These are phyloP conservation scores for Candida insectalens DNA, from an alignment of 805 yeast species.

Conservation along the genomic window DNA sequence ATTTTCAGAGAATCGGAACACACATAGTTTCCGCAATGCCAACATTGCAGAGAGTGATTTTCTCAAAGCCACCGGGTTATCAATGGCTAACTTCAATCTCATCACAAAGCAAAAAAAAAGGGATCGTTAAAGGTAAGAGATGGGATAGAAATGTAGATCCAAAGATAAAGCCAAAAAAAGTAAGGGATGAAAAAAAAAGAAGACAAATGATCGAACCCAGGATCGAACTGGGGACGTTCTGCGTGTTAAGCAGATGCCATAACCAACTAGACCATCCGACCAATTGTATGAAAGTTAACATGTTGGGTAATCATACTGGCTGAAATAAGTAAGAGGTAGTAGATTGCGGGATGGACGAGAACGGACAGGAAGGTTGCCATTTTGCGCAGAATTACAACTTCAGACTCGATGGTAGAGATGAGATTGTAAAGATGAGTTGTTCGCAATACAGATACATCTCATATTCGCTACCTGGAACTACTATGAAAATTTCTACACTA, in stretches of 20 bases:
- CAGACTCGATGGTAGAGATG: too few relatives aligned
- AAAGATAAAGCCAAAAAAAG: constrained; percentile 7
- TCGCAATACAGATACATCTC: too few relatives aligned
- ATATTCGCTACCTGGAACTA: too few relatives aligned
- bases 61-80: constrained; percentile 15
- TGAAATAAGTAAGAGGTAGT: too few relatives aligned
- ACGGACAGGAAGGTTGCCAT: too few relatives aligned
- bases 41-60: constrained; percentile 19
- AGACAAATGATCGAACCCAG: constrained; percentile 4
- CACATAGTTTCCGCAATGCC: constrained; percentile 43
- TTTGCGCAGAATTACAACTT: too few relatives aligned
- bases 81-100: constrained; percentile 19
- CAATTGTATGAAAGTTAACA: constrained; percentile 19
- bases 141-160: constrained; percentile 15
- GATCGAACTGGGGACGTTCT: constrained; percentile 61
- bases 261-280: constrained; percentile 99
- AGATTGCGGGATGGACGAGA: too few relatives aligned
- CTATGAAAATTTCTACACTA: too few relatives aligned
- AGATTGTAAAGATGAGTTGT: too few relatives aligned
- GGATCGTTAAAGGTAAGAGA: neutral
- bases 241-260: constrained; percentile 99
- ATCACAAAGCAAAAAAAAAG: constrained; percentile 6
- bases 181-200: constrained; percentile 2
- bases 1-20: constrained; percentile 43
- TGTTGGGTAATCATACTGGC: too few relatives aligned